Conservation (phyloP, 2,329 filamentous ascomycete species). For the Scortechinia acanthostroma region DNA sequence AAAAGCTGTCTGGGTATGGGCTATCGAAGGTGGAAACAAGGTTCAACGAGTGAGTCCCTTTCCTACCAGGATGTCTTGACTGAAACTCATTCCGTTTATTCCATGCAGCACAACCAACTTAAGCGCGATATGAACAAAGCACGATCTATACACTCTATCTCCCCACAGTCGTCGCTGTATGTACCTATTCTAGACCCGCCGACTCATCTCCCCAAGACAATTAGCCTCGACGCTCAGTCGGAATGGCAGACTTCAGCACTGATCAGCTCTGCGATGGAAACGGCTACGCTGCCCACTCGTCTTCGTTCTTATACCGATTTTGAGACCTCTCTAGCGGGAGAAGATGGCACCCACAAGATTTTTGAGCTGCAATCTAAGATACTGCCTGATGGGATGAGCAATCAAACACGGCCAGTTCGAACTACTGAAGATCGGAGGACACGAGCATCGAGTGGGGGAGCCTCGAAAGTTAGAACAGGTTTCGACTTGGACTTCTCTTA, state of each 20-base stretch:
- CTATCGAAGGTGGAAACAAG: constrained; percentile 17
- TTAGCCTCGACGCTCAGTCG: constrained; percentile 55
- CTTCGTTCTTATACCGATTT: constrained; percentile 37
- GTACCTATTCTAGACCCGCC: constrained; percentile 67
- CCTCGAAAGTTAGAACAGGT: neutral
- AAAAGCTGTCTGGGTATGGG: constrained; percentile 80
- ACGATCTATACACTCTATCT: constrained; percentile 27
- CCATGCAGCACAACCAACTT: neutral
- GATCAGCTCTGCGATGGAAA: constrained; percentile 71
- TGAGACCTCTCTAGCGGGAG: constrained; percentile 24
- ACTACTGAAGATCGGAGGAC: neutral
- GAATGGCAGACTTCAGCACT: constrained; percentile 77
- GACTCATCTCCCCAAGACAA: constrained; percentile 40
- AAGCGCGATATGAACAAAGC: neutral
- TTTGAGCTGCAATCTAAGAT: neutral
- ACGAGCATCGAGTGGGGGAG: neutral
- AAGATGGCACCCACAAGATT: neutral
- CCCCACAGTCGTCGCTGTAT: constrained; percentile 68
- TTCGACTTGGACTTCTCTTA: neutral
- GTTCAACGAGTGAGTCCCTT: neutral
- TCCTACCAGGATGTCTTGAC: neutral
- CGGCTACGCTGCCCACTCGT: constrained; percentile 69
- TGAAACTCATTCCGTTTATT: neutral
- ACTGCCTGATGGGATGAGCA: neutral
- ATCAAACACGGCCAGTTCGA: neutral